Base-by-base conservation (phyloP, 2,329 filamentous ascomycete genomes). In the Byssochlamys sp. region DNA sequence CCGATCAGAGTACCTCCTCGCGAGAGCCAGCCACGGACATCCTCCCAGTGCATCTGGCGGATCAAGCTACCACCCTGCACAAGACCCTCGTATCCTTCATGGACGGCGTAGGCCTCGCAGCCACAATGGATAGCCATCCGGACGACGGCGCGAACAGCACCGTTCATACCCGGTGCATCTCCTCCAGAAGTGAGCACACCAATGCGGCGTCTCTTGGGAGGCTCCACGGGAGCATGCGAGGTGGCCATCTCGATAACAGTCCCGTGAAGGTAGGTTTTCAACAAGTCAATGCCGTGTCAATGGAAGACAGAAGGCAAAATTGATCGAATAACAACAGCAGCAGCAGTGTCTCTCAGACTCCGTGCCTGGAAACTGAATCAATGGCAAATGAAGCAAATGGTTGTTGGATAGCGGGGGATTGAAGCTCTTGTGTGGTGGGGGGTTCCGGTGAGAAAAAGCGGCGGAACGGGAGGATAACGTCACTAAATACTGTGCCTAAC, bases 1-100 rank as follows among this genome's bases (percentile, higher is more conserved):
- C 94, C 94, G 69, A 99, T 97, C 61, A 96, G 82, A 14, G 94
- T 99, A 62, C 94, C 94, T 61, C 94, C 94, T 71, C 95, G 91
- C 31, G 90, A 92, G 56, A 96, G 83, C 81, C 88, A 99, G 67
- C 94, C 92, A 67, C 94, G 87, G 57, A 99, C 94, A 70, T 96
- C 91, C 63, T 95, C 84, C 92, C 92, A 97, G 54, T 84, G 78
- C 84, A 95, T 90, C 76, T 89, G 83, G 66, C 84, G 84, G 76
- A 99, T 97, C 77, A 92, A 84, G 70, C 91, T 82, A 52, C 90
- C 91, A 65, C 92, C 94, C 64, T 88, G 84, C 28, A 99, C 92
- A 56, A 99, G 81, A 49, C 94, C 94, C 70, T 97, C 91, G 77
- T 99, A 99, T 60, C 94, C 94, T 74, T 97, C 94, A 74, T 92